Evolutionary conservation across 495 filamentous ascomycete species (phyloP).

Genomic region (Penicillium chermesinum): DNA sequence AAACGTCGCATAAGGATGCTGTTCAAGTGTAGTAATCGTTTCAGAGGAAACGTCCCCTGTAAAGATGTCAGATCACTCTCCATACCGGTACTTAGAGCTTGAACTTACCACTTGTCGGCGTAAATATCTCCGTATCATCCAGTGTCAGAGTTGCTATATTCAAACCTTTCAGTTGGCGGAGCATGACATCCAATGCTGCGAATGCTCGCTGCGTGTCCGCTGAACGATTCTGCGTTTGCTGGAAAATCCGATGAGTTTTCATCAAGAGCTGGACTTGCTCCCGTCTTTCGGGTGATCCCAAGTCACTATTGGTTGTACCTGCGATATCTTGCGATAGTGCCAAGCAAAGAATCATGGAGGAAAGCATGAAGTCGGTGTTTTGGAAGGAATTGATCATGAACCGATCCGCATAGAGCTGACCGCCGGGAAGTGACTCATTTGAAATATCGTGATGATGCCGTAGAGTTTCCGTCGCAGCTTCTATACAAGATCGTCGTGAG

Average conservation of each 20-base stretch:
- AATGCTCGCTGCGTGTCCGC: constrained; percentile 79
- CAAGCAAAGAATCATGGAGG: constrained; percentile 81
- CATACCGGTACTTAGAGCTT: no score
- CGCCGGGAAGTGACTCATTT: constrained; percentile 66
- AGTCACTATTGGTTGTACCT: constrained; percentile 1
- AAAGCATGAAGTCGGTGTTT: constrained; percentile 76
- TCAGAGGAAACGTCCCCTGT: not conserved
- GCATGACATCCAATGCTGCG: constrained; percentile 66
- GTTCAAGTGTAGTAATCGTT: not conserved
- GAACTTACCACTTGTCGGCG: constrained; percentile 7
- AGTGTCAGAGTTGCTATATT: constrained; percentile 13
- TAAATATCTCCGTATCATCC: constrained; percentile 17
- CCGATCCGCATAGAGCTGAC: constrained; percentile 64
- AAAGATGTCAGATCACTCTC: no score
- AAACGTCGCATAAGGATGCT: constrained; percentile 8
- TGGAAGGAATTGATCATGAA: constrained; percentile 76
- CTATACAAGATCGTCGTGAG: constrained; percentile 76
- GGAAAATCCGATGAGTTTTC: constrained; percentile 65
- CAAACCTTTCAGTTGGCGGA: constrained; percentile 56
- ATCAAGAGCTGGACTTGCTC: constrained; percentile 69
- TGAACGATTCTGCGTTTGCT: constrained; percentile 57
- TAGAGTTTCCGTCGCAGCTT: constrained; percentile 71
- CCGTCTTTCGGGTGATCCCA: constrained; percentile 30
- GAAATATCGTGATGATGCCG: constrained; percentile 71
- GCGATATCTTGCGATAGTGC: constrained; percentile 50